Percentiles rank a stretch among this genome's conserved stretches.
These are phyloP conservation scores for Zygnema cylindricum DNA, from an alignment of 139 green algal genomes.

Conservation along the genomic window DNA sequence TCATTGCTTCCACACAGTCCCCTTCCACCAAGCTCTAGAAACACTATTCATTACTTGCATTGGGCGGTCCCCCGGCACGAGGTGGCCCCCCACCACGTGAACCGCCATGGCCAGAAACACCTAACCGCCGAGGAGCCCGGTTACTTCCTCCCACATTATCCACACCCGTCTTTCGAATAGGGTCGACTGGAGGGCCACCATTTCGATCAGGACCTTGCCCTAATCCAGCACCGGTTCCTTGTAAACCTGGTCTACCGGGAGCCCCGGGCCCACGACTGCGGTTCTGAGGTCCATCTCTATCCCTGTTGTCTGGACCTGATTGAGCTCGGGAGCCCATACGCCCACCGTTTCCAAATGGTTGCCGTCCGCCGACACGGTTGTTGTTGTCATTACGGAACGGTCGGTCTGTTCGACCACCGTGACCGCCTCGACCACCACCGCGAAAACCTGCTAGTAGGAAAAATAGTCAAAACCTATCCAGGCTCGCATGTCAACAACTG, in stretches of 20 bases:
- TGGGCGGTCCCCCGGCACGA: no score
- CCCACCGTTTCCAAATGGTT: background rate
- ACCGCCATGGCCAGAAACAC: background rate
- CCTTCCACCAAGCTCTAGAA: background rate
- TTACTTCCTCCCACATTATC: background rate
- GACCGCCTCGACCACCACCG: background rate
- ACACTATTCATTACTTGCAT: background rate
- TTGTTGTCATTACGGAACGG: background rate
- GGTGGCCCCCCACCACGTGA: background rate
- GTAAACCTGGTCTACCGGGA: background rate
- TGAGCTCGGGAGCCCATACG: background rate
- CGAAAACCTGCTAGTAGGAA: background rate
- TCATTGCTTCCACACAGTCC: background rate
- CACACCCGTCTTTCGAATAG: background rate
- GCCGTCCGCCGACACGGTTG: background rate
- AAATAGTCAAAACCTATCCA: background rate
- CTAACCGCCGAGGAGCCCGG: background rate
- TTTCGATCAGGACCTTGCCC: background rate
- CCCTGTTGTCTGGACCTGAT: background rate
- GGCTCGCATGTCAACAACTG: background rate
- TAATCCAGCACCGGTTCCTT: background rate
- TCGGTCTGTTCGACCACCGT: background rate
- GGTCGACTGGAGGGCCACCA: background rate
- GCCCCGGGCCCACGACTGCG: background rate
- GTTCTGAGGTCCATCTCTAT: background rate